phyloP scores from a whole-genome alignment of 2,329 filamentous ascomycete species.

The Plenodomus tracheiphilus region DNA sequence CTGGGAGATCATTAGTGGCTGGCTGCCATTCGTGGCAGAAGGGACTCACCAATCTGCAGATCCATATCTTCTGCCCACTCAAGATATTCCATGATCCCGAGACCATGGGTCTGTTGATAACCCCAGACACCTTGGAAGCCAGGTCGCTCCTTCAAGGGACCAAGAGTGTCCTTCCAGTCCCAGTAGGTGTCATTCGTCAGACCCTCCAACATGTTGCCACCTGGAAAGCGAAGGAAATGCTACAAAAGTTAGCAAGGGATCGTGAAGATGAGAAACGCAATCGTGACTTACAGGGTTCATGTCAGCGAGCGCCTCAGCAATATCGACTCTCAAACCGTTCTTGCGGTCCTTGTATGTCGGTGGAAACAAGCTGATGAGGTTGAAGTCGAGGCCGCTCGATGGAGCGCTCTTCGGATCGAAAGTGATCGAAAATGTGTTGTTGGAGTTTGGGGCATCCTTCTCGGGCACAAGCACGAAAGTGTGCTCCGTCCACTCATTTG shows the following conservation, averaged over 20 bases:
- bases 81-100: slow-evolving; percentile 54
- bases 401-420: slow-evolving; percentile 48
- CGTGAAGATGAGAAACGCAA: neutral
- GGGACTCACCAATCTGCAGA: slow-evolving; percentile 41
- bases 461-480: slow-evolving; percentile 42
- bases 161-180: slow-evolving; percentile 56
- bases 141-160: slow-evolving; percentile 53
- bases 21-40: slow-evolving; percentile 2
- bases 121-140: slow-evolving; percentile 52
- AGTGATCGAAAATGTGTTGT: slow-evolving; percentile 57
- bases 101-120: slow-evolving; percentile 50
- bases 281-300: slow-evolving; percentile 40
- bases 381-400: slow-evolving; percentile 47
- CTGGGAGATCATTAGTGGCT: slow-evolving; percentile 15
- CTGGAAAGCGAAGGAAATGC: slow-evolving; percentile 55
- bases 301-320: slow-evolving; percentile 52
- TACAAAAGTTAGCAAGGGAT: slow-evolving; percentile 8
- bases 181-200: slow-evolving; percentile 27
- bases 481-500: slow-evolving; percentile 47
- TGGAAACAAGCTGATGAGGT: slow-evolving; percentile 57
- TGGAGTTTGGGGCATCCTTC: slow-evolving; percentile 49
- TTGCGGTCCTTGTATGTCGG: slow-evolving; percentile 58
- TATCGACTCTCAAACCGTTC: slow-evolving; percentile 56
- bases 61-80: slow-evolving; percentile 53
- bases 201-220: slow-evolving; percentile 54